A percentile compares a stretch with the other conserved stretches of the same genome.
phyloP scores from a whole-genome alignment of 805 yeast species.

The Metschnikowia hibisci region DNA sequence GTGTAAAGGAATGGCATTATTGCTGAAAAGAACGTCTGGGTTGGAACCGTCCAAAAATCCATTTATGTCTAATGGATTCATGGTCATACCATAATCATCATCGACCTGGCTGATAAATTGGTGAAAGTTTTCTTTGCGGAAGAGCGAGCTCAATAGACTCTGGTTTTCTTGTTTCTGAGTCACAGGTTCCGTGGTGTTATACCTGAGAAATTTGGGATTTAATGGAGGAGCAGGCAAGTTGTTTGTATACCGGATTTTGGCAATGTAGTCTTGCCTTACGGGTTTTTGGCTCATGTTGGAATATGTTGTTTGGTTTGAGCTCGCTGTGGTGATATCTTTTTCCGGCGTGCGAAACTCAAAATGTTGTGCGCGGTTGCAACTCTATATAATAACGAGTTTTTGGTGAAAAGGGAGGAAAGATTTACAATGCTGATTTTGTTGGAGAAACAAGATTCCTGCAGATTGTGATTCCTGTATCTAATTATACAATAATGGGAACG shows the following conservation, averaged over 20 bases:
- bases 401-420: no score
- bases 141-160: conserved; percentile 62
- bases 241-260: conserved; percentile 78
- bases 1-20: conserved; percentile 47
- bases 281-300: conserved; percentile 23
- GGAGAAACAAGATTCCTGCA: no score
- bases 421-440: no score
- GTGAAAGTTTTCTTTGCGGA: conserved; percentile 69
- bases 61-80: conserved; percentile 65
- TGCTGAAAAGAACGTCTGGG: conserved; percentile 37
- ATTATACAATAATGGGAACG: no score
- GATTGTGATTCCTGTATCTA: no score
- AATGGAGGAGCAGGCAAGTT: conserved; percentile 90
- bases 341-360: conserved; percentile 7
- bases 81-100: conserved; percentile 67
- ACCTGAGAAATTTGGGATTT: conserved; percentile 77
- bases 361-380: background rate
- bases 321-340: background rate
- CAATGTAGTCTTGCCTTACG: conserved; percentile 71
- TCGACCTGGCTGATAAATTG: conserved; percentile 55
- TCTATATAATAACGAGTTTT: no score
- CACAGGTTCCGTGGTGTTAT: conserved; percentile 36
- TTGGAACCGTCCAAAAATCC: conserved; percentile 65
- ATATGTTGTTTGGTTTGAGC: conserved; percentile 1
- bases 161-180: conserved; percentile 38